Conservation (phyloP, 345 rosid genomes). For the Mercurialis annua region DNA sequence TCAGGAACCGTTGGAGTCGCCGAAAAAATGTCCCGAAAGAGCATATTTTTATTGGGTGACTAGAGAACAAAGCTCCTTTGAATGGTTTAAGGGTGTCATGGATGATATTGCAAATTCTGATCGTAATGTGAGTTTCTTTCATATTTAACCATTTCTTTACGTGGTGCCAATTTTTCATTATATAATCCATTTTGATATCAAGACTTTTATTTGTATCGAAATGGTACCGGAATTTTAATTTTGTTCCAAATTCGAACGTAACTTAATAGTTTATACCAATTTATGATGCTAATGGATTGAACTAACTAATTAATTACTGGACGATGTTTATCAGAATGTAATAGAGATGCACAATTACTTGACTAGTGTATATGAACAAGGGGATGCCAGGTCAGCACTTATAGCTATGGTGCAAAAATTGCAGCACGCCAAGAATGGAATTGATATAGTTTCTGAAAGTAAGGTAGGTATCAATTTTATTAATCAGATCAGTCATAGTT, state of each 20-base stretch:
- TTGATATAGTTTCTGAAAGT: constrained; percentile 85
- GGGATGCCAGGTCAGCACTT: constrained; percentile 96
- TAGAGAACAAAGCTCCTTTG: constrained; percentile 94
- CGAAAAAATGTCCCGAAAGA: constrained; percentile 65
- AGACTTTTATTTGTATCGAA: too few relatives aligned
- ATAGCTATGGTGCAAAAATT: constrained; percentile 89
- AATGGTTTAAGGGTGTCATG: constrained; percentile 99
- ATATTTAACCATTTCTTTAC: too few relatives aligned
- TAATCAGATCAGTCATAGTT: too few relatives aligned
- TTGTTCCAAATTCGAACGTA: too few relatives aligned
- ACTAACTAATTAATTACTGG: neutral
- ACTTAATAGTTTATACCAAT: too few relatives aligned
- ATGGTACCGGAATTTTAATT: neutral
- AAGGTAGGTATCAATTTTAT: constrained; percentile 67
- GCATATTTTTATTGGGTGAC: constrained; percentile 98
- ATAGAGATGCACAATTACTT: constrained; percentile 98
- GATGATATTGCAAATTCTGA: constrained; percentile 88
- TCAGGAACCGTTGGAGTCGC: constrained; percentile 15
- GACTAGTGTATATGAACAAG: constrained; percentile 92
- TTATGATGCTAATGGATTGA: neutral
- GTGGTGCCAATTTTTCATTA: too few relatives aligned
- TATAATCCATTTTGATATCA: too few relatives aligned
- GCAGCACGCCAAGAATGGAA: constrained; percentile 92
- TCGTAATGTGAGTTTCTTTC: constrained; percentile 40
- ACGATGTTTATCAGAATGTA: constrained; percentile 46